Conservation (phyloP, 371 early-diverging fungal species). For the Umbelopsis sp. region DNA sequence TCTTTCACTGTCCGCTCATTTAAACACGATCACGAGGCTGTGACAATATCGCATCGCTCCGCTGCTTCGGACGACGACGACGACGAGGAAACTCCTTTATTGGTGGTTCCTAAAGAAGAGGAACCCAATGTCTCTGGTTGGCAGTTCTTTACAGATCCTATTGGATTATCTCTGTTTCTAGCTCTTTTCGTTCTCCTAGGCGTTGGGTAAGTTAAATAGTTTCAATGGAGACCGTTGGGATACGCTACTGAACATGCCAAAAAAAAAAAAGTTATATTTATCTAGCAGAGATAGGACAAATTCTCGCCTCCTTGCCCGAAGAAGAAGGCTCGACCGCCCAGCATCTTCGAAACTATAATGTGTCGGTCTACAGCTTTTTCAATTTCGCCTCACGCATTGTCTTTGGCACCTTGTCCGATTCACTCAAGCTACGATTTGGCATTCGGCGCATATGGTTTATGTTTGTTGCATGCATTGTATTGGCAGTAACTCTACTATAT, state of each 20-base stretch:
- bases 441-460: constrained; percentile 49
- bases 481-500: constrained; percentile 28
- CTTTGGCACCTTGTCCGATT: constrained; percentile 46
- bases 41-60: not conserved
- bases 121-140: constrained; percentile 27
- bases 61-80: not conserved
- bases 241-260: not conserved
- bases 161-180: constrained; percentile 39
- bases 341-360: constrained; percentile 44
- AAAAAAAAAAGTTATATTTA: constrained; percentile 34
- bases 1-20: constrained; percentile 31
- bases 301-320: constrained; percentile 32
- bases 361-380: constrained; percentile 45
- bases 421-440: constrained; percentile 38
- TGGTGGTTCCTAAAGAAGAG: not conserved
- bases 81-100: not conserved
- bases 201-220: constrained; percentile 26
- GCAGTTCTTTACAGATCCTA: constrained; percentile 37
- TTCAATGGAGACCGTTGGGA: not conserved
- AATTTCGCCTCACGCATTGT: constrained; percentile 51
- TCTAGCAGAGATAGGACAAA: constrained; percentile 44
- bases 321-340: constrained; percentile 31
- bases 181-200: constrained; percentile 41
- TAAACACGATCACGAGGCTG: constrained; percentile 8
- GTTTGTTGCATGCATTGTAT: constrained; percentile 29